Base-by-base conservation (phyloP, 106 monocot genomes). In the Cymbidium sinense region DNA sequence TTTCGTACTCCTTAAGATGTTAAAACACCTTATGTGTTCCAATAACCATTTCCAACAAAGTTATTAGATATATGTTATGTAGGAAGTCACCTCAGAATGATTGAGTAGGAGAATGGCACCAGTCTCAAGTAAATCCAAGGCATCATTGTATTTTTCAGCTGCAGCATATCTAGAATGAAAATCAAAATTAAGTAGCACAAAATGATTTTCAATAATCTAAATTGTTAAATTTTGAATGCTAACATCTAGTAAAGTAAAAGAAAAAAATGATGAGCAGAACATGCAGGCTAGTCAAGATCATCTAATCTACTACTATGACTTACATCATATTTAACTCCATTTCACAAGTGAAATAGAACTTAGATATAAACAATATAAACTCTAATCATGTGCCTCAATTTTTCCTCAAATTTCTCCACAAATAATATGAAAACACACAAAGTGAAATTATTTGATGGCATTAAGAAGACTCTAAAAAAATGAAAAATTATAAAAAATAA, bases 71-170 rank as follows among this genome's bases (percentile, higher is more conserved):
- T 1, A 43, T 25, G n/a, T 73, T 37, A 31, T 27, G 12, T 5
- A 71, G 21, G n/a, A 71, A 20, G 31, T 74, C 44, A 74, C 74
- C 74, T 74, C 74, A 74, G 74, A 74, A 74, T 74, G 74, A 35
- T 74, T n/a, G 35, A 74, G 74, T 28, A 20, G 74, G 44, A 74
- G 23, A 74, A 74, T 44, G 20, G 74, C 74, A 74, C 74, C 74
- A 74, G 41, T 23, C 44, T 74, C 43, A 27, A 74, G 74, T 18
- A 74, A 0, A 44, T 74, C 74, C 74, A 74, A 74, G 44, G 74
- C 74, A 25, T 74, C 44, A 12, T 27, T 74, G 44, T 74, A 47
- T 28, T 74, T 43, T 44, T 74, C 74, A 25, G 74, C 74, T 13
- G 74, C 43, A 19, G 44, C 74, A 74, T 74, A 74, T 35, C 74